Base-by-base conservation (phyloP, 768 basidiomycete genomes). In the Phylloporus sp. region DNA sequence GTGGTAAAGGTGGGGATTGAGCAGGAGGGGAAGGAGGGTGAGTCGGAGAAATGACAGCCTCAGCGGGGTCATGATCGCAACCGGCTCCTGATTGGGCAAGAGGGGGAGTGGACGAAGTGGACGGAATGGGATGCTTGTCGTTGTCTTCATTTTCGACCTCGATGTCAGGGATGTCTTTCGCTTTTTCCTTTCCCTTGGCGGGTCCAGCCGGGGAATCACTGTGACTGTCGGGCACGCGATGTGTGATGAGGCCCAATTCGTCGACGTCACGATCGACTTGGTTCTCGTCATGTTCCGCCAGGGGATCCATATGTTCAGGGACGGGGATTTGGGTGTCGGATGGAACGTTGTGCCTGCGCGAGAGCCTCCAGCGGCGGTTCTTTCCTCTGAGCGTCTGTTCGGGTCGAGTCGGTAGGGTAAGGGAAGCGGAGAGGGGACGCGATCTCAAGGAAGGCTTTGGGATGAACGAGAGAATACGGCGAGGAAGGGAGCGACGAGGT, bases 101-200 rank as follows among this genome's bases (percentile, higher is more conserved):
- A 31, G 43, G 44, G 15, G 23, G 28, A 29, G 46, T 22, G 26
- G 48, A 40, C 13, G 62, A 66, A 14, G 57, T 57, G 38, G 64
- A 60, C 14, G 61, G 37, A 29, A 43, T 7, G 31, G 40, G 46
- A 9, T 13, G 11, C 5, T 23, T 9, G 34, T 39, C 32, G 34
- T 52, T 27, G 21, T 37, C 37, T n/a, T 44, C 34, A 17, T 35
- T 18, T 29, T 32, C 43, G 42, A 48, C 49, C 32, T 51, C 48
- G 9, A 43, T 13, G 40, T 46, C 42, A 20, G 32, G 6, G 27
- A 42, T 21, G 17, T 63, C 67, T 17, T 44, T 55, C 49, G 56
- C 65, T 54, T 67, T 70, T 48, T 66, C 69, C 49, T 72, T 70
- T 46, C 68, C 70, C 55, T 72, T 72, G 26, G 52, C 42, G 44